These are phyloP conservation scores for Chloromonas sp. DNA, from an alignment of 163 green algal genomes.

Conservation along the genomic window DNA sequence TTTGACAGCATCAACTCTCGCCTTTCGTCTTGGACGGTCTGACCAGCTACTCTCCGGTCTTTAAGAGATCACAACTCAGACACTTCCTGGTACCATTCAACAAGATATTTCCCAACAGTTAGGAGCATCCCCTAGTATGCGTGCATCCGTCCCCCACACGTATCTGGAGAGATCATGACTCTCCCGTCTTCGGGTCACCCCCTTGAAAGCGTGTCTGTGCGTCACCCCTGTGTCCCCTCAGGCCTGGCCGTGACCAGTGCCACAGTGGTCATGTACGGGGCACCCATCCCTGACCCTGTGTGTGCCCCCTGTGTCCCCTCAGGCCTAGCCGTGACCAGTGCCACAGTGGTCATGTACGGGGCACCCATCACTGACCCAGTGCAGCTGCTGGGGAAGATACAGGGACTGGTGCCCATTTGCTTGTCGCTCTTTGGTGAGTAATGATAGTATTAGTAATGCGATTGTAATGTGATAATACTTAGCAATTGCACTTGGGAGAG, in stretches of 20 bases:
- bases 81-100: too few species aligned
- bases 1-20: too few species aligned
- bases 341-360: constrained; percentile 69
- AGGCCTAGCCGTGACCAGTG: constrained; percentile 70
- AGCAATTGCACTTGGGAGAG: too few species aligned
- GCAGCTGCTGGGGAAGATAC: constrained; percentile 46
- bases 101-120: too few species aligned
- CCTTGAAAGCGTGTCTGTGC: not conserved
- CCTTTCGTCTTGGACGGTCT: too few species aligned
- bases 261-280: constrained; percentile 67
- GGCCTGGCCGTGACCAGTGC: constrained; percentile 71
- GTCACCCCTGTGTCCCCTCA: not conserved
- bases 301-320: not conserved
- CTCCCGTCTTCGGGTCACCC: not conserved
- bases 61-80: too few species aligned
- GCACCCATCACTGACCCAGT: constrained; percentile 62
- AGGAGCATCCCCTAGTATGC: not conserved
- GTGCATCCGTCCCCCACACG: not conserved
- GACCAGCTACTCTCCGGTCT: too few species aligned
- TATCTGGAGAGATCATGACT: not conserved
- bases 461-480: too few species aligned
- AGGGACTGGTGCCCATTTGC: constrained; percentile 47
- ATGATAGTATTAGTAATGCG: not conserved
- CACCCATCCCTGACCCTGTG: constrained; percentile 62
- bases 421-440: constrained; percentile 52